These are phyloP conservation scores for Aspergillus persii DNA, from an alignment of 2,329 filamentous ascomycete species.

Conservation along the genomic window DNA sequence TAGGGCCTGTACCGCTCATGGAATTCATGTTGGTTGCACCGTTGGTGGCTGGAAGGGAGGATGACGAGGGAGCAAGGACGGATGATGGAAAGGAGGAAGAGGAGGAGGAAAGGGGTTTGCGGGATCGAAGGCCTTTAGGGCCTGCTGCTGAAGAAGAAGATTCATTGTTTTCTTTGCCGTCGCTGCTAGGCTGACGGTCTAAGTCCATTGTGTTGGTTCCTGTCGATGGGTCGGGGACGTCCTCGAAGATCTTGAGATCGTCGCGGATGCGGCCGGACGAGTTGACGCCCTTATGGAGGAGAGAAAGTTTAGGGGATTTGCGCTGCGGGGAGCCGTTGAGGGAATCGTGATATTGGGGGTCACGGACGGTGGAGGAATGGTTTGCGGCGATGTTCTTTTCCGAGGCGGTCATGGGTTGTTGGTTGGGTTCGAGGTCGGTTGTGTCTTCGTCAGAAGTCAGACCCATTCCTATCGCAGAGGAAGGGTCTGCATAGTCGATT, in stretches of 20 bases:
- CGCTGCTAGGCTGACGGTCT: constrained; percentile 16
- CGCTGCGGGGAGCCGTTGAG: constrained; percentile 24
- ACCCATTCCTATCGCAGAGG: background rate
- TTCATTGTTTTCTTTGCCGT: constrained; percentile 26
- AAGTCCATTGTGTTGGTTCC: background rate
- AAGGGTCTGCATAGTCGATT: constrained; percentile 20
- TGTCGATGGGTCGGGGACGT: constrained; percentile 18
- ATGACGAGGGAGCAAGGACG: constrained; percentile 3
- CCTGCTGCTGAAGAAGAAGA: constrained; percentile 1
- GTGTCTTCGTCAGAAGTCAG: background rate
- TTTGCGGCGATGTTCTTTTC: constrained; percentile 45
- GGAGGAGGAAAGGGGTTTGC: background rate
- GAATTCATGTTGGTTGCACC: background rate
- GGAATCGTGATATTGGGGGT: background rate
- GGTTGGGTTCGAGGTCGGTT: constrained; percentile 24
- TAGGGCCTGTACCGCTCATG: too few species aligned
- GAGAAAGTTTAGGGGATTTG: constrained; percentile 37
- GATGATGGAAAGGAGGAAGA: background rate
- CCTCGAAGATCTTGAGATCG: constrained; percentile 34
- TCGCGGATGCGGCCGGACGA: constrained; percentile 23
- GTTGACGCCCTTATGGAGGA: constrained; percentile 24
- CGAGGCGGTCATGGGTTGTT: constrained; percentile 32
- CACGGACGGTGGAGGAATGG: constrained; percentile 1
- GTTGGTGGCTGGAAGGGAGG: background rate
- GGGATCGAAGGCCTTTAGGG: constrained; percentile 12